Evolutionary conservation across 1,284 basidiomycete genomes (phyloP).

Genomic region (Omphalotus olearius): DNA sequence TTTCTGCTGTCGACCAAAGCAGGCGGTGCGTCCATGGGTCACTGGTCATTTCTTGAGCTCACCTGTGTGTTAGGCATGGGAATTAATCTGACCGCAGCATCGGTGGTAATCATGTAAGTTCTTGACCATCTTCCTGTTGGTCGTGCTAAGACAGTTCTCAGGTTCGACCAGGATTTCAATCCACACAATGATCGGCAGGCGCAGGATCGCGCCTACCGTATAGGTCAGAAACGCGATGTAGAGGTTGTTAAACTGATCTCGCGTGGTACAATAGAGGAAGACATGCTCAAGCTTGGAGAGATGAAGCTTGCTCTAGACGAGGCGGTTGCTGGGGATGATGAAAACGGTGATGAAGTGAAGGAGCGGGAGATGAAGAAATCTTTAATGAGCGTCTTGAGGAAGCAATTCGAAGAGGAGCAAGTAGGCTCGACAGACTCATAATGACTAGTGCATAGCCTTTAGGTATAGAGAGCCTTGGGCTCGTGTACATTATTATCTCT

Average conservation of each 20-base stretch:
- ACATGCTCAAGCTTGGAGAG: constrained; percentile 86
- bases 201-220: constrained; percentile 97
- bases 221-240: constrained; percentile 90
- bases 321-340: constrained; percentile 79
- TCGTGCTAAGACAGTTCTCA: constrained; percentile 22
- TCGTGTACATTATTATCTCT: neutral
- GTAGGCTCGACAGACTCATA: constrained; percentile 4
- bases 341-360: constrained; percentile 55
- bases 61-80: constrained; percentile 55
- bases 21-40: constrained; percentile 43
- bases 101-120: constrained; percentile 83
- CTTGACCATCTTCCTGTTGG: neutral
- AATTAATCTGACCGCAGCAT: constrained; percentile 89
- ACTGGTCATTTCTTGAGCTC: neutral
- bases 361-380: constrained; percentile 81
- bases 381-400: constrained; percentile 74
- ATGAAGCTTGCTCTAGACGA: constrained; percentile 91
- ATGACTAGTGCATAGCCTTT: neutral
- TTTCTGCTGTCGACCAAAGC: constrained; percentile 97
- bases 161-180: constrained; percentile 98
- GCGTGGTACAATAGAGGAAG: constrained; percentile 92
- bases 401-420: constrained; percentile 49
- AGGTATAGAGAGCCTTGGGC: constrained; percentile 3
- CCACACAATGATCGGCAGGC: constrained; percentile 93
- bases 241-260: constrained; percentile 94